Evolutionary conservation across 169 alveolate genomes (phyloP), one percentile per base, ranked within the genome.

Genomic region (Plasmodium gonderi): DNA sequence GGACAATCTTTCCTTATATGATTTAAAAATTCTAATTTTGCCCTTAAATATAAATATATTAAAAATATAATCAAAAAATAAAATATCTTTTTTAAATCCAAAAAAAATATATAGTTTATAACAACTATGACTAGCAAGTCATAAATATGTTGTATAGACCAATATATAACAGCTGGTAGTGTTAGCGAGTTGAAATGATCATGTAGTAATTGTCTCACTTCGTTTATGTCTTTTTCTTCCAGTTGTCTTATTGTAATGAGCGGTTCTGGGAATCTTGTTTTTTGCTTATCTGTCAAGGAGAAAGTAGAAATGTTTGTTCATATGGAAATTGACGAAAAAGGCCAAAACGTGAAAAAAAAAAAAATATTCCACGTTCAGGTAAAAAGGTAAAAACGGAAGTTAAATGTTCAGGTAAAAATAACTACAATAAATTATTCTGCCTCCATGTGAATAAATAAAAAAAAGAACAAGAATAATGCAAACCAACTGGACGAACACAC

Each of bases 1-100:
- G 98, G 97, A 91, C 98, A 97, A 80, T 95, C 95, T 40, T 96
- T 91, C 77, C 97, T 91, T 75, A 97, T 97, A 90, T 97, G 97
- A 49, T 95, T 92, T 47, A 97, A 98, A 42, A 97, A 95, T 85
- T 97, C 98, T 79, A 94, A 95, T 11, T 97, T 80, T 1, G 98
- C 97, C 38, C 98, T 94, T 29, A 96, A 93, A 80, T 95, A 95
- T 72, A 97, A 95, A 90, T 97, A 97, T 44, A 97, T 92, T 54
- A 95, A 69, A 89, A 96, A 97, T 60, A 92, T 87, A 17, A 96
- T 85, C 40, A 93, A 72, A 81, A 96, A 95, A 82, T 94, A 95
- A 47, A 95, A 72, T 9, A 97, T 91, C 72, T 94, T 94, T 83
- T 91, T 93, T 44, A 96, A 64, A 69, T 96, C 96, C 83, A 97